A percentile compares a stretch with the other conserved stretches of the same genome.
These are phyloP conservation scores for Nephromyces sp. DNA, from an alignment of 169 alveolate genomes.

Conservation along the genomic window DNA sequence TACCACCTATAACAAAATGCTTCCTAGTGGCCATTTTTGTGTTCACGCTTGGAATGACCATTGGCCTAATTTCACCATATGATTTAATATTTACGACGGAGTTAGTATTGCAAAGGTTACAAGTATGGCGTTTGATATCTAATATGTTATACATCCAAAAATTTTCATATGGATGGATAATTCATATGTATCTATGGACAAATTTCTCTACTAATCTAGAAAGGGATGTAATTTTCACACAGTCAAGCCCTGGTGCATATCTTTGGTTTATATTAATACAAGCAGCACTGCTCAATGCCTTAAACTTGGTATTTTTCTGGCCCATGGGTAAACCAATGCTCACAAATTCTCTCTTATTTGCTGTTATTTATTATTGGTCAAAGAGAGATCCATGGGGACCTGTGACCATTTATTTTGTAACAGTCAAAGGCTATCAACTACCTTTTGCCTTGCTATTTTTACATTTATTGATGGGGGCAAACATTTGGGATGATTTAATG, in stretches of 20 bases:
- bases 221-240: slow-evolving; percentile 9
- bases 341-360: slow-evolving; percentile 28
- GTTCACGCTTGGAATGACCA: background rate
- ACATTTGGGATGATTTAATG: slow-evolving; percentile 17
- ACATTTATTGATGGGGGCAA: slow-evolving; percentile 37
- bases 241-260: slow-evolving; percentile 13
- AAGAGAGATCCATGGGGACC: slow-evolving; percentile 36
- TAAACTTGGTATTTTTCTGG: slow-evolving; percentile 22
- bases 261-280: slow-evolving; percentile 12
- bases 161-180: slow-evolving; percentile 18
- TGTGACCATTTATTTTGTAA: slow-evolving; percentile 22
- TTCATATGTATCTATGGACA: slow-evolving; percentile 25
- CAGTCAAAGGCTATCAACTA: slow-evolving; percentile 42
- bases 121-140: slow-evolving; percentile 23
- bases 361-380: slow-evolving; percentile 42
- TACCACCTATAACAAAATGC: background rate
- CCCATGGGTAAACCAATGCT: slow-evolving; percentile 27
- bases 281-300: background rate
- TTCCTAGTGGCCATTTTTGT: slow-evolving; percentile 1
- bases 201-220: slow-evolving; percentile 14
- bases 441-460: slow-evolving; percentile 33
- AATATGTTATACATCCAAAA: slow-evolving; percentile 1
- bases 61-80: slow-evolving; percentile 4
- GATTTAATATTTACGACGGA: slow-evolving; percentile 10
- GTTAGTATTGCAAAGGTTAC: slow-evolving; percentile 3